phyloP scores from a whole-genome alignment of 176 grass and related monocot species.

The Pharus latifolius region DNA sequence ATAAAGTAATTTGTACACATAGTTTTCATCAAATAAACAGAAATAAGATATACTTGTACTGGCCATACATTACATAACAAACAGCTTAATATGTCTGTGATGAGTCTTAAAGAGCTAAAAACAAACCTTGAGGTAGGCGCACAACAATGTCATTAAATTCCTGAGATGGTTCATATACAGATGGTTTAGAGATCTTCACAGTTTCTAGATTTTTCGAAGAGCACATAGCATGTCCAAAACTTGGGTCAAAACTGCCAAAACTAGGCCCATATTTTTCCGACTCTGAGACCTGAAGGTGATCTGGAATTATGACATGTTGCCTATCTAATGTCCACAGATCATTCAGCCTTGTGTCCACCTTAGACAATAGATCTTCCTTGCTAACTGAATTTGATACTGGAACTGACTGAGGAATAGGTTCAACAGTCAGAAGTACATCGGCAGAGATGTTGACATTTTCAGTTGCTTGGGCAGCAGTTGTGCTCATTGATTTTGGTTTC shows the following conservation, averaged over 20 bases:
- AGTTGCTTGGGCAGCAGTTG: constrained; percentile 35
- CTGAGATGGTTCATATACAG: constrained; percentile 29
- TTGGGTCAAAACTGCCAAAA: constrained; percentile 78
- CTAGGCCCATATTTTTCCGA: constrained; percentile 73
- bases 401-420: constrained; percentile 31
- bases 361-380: constrained; percentile 12
- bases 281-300: constrained; percentile 79
- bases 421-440: constrained; percentile 21
- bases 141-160: constrained; percentile 21
- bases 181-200: constrained; percentile 23
- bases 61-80: not conserved
- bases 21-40: not conserved
- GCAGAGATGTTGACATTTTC: constrained; percentile 15
- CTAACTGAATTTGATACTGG: constrained; percentile 12
- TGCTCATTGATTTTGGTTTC: constrained; percentile 73
- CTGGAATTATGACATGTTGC: constrained; percentile 82
- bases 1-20: not conserved
- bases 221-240: constrained; percentile 30
- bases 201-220: constrained; percentile 26
- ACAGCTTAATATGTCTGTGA: not conserved
- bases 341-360: constrained; percentile 36
- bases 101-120: not conserved
- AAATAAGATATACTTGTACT: not conserved
- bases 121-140: constrained; percentile 42
- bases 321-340: constrained; percentile 42